Conservation (phyloP, 306 rosid genomes). For the Ziziphus jujuba region DNA sequence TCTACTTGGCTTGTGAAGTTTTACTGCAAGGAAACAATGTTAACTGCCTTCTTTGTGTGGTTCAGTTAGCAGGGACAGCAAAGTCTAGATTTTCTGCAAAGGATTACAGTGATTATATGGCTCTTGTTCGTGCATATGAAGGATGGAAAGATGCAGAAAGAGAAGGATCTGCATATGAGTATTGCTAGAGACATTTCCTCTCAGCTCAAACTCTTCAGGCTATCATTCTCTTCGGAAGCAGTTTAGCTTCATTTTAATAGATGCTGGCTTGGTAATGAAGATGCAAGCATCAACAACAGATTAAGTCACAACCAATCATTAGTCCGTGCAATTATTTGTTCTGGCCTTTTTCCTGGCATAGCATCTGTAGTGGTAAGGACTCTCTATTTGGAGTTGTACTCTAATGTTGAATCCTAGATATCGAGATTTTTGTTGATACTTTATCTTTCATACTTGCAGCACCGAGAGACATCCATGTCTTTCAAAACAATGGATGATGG, state of each 20-base stretch:
- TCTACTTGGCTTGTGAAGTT: neutral
- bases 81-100: conserved; percentile 96
- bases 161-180: conserved; percentile 97
- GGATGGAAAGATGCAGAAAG: conserved; percentile 99
- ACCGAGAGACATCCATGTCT: conserved; percentile 97
- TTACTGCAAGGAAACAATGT: neutral
- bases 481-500: conserved; percentile 95
- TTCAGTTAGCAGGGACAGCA: conserved; percentile 94
- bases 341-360: conserved; percentile 96
- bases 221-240: conserved; percentile 95
- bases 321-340: conserved; percentile 90
- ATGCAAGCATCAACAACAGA: conserved; percentile 65
- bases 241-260: conserved; percentile 83
- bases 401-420: conserved; percentile 1
- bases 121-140: conserved; percentile 97
- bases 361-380: conserved; percentile 87
- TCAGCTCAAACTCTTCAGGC: conserved; percentile 99
- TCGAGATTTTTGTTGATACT: neutral
- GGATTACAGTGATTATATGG: conserved; percentile 99
- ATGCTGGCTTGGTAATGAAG: conserved; percentile 74
- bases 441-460: conserved; percentile 54
- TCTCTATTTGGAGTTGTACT: conserved; percentile 25
- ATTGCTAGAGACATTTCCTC: conserved; percentile 98
- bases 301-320: conserved; percentile 89
- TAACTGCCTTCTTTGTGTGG: conserved; percentile 12